Evolutionary conservation across 176 grass and related monocot species (phyloP).

Genomic region (Carex littledalei): DNA sequence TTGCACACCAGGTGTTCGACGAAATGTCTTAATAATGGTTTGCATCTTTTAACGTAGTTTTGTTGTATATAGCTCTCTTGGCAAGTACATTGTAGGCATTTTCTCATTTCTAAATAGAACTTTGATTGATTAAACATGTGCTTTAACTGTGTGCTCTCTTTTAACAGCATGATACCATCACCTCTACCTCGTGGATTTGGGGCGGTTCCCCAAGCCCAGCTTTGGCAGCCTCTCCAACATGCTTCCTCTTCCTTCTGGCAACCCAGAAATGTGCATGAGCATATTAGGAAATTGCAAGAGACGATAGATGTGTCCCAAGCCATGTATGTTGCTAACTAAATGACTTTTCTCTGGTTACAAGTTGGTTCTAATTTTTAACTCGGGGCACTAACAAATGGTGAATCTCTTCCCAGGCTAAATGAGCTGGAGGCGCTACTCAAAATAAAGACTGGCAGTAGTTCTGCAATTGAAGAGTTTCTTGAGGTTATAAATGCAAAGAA

Average conservation of each 20-base stretch:
- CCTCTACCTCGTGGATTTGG: not conserved
- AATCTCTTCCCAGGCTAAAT: conserved; percentile 34
- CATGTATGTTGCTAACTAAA: conserved; percentile 35
- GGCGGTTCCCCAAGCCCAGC: conserved; percentile 15
- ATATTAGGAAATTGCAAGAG: conserved; percentile 54
- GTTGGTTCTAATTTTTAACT: not conserved
- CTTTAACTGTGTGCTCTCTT: not conserved
- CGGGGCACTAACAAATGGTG: not conserved
- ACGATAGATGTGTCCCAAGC: conserved; percentile 41
- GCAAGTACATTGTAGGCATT: not conserved
- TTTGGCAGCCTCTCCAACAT: conserved; percentile 28
- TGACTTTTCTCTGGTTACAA: not conserved
- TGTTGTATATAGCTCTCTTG: not conserved
- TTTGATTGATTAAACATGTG: not conserved
- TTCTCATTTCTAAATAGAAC: not conserved
- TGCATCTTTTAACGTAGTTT: not conserved
- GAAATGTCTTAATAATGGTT: not conserved
- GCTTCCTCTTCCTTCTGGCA: conserved; percentile 42
- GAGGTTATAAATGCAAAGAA: conserved; percentile 39
- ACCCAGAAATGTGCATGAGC: conserved; percentile 47
- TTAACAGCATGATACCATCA: conserved; percentile 10
- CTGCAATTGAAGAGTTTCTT: conserved; percentile 19
- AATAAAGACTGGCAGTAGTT: conserved; percentile 10
- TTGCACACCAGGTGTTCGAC: conserved; percentile 10
- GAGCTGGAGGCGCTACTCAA: conserved; percentile 57